Evolutionary conservation across 495 filamentous ascomycete genomes (phyloP).

Genomic region (Tuber umbilicatum): DNA sequence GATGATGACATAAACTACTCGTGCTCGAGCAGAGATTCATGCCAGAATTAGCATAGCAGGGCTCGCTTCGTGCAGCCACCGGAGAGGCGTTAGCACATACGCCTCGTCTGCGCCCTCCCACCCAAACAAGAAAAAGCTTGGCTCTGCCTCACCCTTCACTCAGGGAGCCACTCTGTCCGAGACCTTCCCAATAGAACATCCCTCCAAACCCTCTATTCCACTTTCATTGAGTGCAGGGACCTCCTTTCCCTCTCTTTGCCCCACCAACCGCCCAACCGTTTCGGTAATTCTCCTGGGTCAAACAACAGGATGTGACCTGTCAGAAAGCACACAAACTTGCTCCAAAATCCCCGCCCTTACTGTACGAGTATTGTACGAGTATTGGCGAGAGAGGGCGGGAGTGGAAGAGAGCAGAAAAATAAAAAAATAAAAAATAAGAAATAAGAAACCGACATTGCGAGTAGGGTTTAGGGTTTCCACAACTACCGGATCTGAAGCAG

Average conservation of each 20-base stretch:
- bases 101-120: neutral
- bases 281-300: neutral
- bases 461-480: neutral
- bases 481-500: neutral
- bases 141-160: neutral
- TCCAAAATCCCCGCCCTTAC: neutral
- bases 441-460: too few species aligned
- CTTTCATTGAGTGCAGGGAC: conserved; percentile 27
- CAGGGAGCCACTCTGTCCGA: neutral
- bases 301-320: neutral
- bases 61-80: neutral
- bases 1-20: neutral
- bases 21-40: neutral
- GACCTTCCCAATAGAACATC: neutral
- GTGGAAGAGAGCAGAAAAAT: neutral
- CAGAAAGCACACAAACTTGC: neutral
- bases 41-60: neutral
- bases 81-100: neutral
- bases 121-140: neutral
- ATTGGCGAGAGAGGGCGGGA: neutral
- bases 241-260: conserved; percentile 25
- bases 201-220: conserved; percentile 19
- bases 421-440: neutral
- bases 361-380: too few species aligned
- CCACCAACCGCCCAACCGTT: neutral